Base-by-base conservation (phyloP, 2,329 filamentous ascomycete species). In the Rhytidhysteron rufulum region DNA sequence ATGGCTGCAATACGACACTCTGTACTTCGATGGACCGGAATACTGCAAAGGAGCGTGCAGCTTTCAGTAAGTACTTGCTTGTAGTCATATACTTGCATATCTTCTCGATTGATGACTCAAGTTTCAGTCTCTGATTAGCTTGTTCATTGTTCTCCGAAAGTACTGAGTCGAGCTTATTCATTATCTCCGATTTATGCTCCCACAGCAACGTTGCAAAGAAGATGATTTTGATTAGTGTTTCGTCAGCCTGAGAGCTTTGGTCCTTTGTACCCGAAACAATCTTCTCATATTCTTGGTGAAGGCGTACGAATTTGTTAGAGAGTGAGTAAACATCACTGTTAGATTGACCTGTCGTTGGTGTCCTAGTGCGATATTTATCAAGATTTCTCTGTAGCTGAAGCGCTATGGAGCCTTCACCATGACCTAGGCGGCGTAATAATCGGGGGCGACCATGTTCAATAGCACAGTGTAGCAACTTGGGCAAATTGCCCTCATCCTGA, bases 11-110 rank as follows among this genome's bases (percentile, higher is more conserved):
- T 17, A 20, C 32, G 10, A 45, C 37, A 4, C 13, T 5, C 13
- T 22, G 39, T 13, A 45, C 31, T 21, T 34, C 22, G 17, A 48
- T 41, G 5, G 39, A 37, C 11, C 15, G 32, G 22, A 48, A 42
- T 7, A 48, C 19, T 5, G 39, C 5, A 16, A 39, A 40, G 10
- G 21, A 27, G 11, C 17, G 17, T 8, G 45, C 42, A 15, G 35
- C 31, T 25, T 34, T 32, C 6, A 48, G 36, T 6, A 48, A 34
- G 6, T 29, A 15, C 13, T 34, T 29, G 8, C 30, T 18, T 6
- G 42, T 19, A n/a, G 37, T 31, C 13, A 38, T n/a, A 31, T 48
- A 48, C 6, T 37, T 34, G 18, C 15, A 42, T 17, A 48, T 31
- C 15, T 43, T 34, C 18, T 21, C 37, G 16, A 48, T 33, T 9